Percentiles rank a stretch among this genome's conserved stretches.
phyloP scores from a whole-genome alignment of 257 asterid genomes.

The Paulownia fortunei region DNA sequence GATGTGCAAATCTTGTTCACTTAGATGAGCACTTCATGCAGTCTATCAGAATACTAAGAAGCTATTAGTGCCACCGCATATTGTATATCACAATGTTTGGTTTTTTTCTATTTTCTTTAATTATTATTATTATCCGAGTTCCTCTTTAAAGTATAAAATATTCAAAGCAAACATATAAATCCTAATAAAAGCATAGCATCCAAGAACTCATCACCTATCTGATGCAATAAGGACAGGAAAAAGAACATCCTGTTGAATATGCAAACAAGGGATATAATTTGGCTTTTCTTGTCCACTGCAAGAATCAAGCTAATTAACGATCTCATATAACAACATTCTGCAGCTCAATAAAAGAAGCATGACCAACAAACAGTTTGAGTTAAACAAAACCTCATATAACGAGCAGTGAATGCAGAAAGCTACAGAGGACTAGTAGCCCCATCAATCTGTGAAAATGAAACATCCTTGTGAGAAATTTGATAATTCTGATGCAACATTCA shows the following conservation, averaged over 20 bases:
- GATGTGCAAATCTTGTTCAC: too few species aligned
- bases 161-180: not conserved
- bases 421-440: not conserved
- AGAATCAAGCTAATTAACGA: not conserved
- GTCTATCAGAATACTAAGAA: too few species aligned
- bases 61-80: too few species aligned
- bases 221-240: not conserved
- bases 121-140: not conserved
- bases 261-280: not conserved
- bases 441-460: conserved; percentile 23
- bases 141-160: not conserved
- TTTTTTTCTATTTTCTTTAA: not conserved
- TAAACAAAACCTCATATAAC: conserved; percentile 25
- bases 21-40: too few species aligned
- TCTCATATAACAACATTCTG: not conserved
- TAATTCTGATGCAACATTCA: not conserved
- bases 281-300: not conserved
- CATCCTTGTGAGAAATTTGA: conserved; percentile 7
- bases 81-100: too few species aligned
- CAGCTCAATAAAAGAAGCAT: not conserved
- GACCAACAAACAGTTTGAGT: not conserved
- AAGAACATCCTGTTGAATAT: not conserved
- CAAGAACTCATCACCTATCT: not conserved
- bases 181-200: not conserved
- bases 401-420: conserved; percentile 10